phyloP scores from a whole-genome alignment of 768 basidiomycete genomes.

The Sporobolomyces pararoseus region DNA sequence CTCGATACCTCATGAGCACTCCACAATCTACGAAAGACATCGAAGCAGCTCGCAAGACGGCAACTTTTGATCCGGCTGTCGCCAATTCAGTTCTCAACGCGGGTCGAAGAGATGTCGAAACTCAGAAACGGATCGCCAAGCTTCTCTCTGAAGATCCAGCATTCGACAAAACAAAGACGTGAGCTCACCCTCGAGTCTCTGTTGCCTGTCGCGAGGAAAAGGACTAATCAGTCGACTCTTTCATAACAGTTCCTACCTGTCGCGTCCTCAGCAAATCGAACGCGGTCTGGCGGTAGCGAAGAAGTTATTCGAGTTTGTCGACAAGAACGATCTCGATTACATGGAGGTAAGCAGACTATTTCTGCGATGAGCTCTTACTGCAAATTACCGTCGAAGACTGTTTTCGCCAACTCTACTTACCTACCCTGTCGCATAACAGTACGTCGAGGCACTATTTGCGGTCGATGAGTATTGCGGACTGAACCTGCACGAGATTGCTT shows the following conservation, averaged over 20 bases:
- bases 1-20: not conserved
- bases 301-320: slow-evolving; percentile 61
- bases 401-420: too few relatives aligned
- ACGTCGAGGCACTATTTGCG: slow-evolving; percentile 53
- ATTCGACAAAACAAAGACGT: slow-evolving; percentile 29
- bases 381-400: too few relatives aligned
- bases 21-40: slow-evolving; percentile 27
- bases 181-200: not conserved
- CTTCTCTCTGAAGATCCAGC: slow-evolving; percentile 8
- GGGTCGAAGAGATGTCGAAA: not conserved
- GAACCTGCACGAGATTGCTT: slow-evolving; percentile 54
- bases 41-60: slow-evolving; percentile 1
- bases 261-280: slow-evolving; percentile 59
- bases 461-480: slow-evolving; percentile 61
- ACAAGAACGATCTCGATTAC: slow-evolving; percentile 49
- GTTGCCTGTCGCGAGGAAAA: not conserved
- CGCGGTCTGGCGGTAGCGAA: slow-evolving; percentile 59
- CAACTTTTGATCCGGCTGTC: slow-evolving; percentile 19
- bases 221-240: not conserved
- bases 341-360: slow-evolving; percentile 29
- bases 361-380: too few relatives aligned
- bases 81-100: not conserved
- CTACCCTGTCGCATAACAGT: slow-evolving; percentile 46
- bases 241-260: slow-evolving; percentile 39
- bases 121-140: slow-evolving; percentile 3